Evolutionary conservation across 768 basidiomycete genomes (phyloP).

Genomic region (Sporobolomyces roseus): DNA sequence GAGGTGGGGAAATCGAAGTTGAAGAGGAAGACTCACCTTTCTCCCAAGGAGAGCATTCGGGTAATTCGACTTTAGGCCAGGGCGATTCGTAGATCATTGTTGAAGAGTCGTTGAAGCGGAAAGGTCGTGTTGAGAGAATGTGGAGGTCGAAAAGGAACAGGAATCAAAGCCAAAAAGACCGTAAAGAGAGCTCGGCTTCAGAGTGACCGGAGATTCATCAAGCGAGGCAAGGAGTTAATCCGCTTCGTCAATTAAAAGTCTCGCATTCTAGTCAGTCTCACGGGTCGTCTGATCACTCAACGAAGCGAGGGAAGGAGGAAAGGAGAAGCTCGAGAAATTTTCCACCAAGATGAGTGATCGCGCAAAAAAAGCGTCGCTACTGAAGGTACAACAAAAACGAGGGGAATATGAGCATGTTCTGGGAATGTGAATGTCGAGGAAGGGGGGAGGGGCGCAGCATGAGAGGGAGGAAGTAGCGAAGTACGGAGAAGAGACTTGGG

Average conservation of each 20-base stretch:
- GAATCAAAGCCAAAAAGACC: background rate
- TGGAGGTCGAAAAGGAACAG: background rate
- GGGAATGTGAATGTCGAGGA: too few species aligned
- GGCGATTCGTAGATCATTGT: constrained; percentile 21
- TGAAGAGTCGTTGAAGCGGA: background rate
- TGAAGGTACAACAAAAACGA: too few species aligned
- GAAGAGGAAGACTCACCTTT: constrained; percentile 19
- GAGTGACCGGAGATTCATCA: background rate
- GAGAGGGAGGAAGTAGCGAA: background rate
- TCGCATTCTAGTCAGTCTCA: too few species aligned
- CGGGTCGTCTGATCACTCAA: too few species aligned
- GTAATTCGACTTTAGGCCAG: constrained; percentile 13
- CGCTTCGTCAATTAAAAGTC: too few species aligned
- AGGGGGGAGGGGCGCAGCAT: background rate
- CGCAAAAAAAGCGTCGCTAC: too few species aligned
- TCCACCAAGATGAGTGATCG: too few species aligned
- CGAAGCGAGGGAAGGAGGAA: too few species aligned
- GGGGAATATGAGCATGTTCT: too few species aligned
- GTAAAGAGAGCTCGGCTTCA: too few species aligned
- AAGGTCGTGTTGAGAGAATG: background rate
- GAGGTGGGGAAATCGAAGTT: background rate
- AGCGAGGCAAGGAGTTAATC: background rate
- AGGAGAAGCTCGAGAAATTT: too few species aligned
- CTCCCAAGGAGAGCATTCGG: constrained; percentile 26
- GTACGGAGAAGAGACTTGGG: background rate